Evolutionary conservation across 2,329 filamentous ascomycete species (phyloP), one percentile per base, ranked within the genome.

Genomic region (Talaromyces marneffei): DNA sequence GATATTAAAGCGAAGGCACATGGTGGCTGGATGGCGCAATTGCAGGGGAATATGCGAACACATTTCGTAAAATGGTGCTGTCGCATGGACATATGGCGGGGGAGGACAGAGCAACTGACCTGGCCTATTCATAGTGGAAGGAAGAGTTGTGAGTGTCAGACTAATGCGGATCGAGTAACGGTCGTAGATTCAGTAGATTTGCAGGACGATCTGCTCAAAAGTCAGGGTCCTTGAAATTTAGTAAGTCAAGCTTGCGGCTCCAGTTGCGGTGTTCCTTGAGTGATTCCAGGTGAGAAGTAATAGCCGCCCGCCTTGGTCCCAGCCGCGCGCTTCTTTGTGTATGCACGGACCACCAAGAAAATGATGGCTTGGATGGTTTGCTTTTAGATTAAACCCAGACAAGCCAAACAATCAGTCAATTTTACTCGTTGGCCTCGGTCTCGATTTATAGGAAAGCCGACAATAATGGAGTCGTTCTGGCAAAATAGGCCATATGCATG

Each of bases 91-190:
- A 53, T 20, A 20, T 57, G 20, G 57, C 65, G 65, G 66, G 66
- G 67, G 68, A 64, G 66, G 63, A 76, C 78, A 65, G 69, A 25
- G 57, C 44, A 53, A 59, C 48, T 59, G 37, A 81, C 78, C 79
- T 79, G 76, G 75, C 70, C 76, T 74, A 75, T 81, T 80, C 79
- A 81, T 81, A 67, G 65, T 72, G 63, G 44, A 48, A 44, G 16
- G 55, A 16, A 25, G 20, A n/a, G 31, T 55, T 55, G 46, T 39
- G 35, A 31, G 7, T 23, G 18, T 27, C 37, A 37, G 52, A 31
- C 6, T 14, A 40, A 16, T 12, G 46, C 18, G 35, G 29, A 7
- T 20, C 5, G 39, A 39, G 44, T 31, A 23, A 16, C 7, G 10
- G 5, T 27, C 10, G 50, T 31, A 20, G 16, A 48, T 4, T 16